Conservation (phyloP, 2,329 filamentous ascomycete genomes). For the Rhexocercosporidium sp. region DNA sequence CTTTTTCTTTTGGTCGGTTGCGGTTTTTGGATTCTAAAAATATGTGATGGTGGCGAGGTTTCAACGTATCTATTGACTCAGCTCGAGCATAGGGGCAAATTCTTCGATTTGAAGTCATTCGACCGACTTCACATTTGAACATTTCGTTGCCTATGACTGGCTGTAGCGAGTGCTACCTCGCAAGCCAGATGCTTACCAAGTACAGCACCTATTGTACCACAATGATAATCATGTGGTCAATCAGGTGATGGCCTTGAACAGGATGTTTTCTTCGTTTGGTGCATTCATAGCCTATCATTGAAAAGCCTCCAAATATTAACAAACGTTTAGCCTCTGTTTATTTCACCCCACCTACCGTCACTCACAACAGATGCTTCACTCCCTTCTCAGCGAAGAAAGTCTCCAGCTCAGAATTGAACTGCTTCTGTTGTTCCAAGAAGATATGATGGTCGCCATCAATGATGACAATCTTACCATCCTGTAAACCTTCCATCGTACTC, state of each 20-base stretch:
- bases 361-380: background rate
- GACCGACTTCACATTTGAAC: too few relatives aligned
- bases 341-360: background rate
- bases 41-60: background rate
- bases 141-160: too few relatives aligned
- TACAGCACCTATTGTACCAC: background rate
- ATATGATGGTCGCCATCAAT: slow-evolving; percentile 4
- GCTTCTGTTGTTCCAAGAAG: background rate
- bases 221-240: background rate
- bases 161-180: too few relatives aligned
- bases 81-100: too few relatives aligned
- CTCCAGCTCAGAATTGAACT: background rate
- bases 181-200: background rate
- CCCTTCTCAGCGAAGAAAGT: background rate
- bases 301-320: too few relatives aligned
- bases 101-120: too few relatives aligned
- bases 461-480: background rate
- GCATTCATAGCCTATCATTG: too few relatives aligned
- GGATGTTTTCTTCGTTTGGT: too few relatives aligned
- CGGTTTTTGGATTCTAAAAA: background rate
- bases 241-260: too few relatives aligned
- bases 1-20: background rate
- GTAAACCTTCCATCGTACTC: background rate
- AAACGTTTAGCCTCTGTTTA: too few relatives aligned
- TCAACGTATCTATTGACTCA: background rate